Conservation (phyloP, 2,329 filamentous ascomycete genomes). For the Diaporthe australafricana region DNA sequence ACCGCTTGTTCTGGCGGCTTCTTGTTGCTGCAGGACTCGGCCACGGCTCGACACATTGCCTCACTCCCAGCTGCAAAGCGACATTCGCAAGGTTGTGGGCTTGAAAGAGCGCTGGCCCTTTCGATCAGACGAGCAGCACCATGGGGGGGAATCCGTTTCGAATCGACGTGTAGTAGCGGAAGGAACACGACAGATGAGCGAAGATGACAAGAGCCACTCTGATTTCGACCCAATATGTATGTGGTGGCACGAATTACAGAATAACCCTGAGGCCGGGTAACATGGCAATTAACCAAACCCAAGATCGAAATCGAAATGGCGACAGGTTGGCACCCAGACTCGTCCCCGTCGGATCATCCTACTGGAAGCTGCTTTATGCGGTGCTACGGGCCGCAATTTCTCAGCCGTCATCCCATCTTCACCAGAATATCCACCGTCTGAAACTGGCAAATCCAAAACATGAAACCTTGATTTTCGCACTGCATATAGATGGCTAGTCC, state of each 20-base stretch:
- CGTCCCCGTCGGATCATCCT: neutral
- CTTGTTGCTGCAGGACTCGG: neutral
- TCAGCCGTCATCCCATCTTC: neutral
- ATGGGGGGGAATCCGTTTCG: neutral
- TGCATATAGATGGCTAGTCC: neutral
- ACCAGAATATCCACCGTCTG: neutral
- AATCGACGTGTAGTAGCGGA: neutral
- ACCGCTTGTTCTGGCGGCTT: neutral
- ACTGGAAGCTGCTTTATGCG: neutral
- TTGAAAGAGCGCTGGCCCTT: neutral
- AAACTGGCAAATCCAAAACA: neutral
- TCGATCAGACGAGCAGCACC: neutral
- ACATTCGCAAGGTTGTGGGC: neutral
- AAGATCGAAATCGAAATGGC: neutral
- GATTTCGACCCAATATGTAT: neutral
- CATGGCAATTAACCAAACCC: neutral
- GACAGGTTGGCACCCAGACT: neutral
- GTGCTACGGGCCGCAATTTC: neutral
- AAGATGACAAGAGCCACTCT: neutral
- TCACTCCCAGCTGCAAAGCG: neutral
- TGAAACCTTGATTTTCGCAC: slow-evolving; percentile 5
- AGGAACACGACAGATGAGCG: neutral
- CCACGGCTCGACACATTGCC: neutral
- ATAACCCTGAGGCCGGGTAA: neutral
- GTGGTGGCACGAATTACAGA: neutral